These are phyloP conservation scores for Globisporangium abappressorium DNA, from an alignment of 352 stramenopile species.

Conservation along the genomic window DNA sequence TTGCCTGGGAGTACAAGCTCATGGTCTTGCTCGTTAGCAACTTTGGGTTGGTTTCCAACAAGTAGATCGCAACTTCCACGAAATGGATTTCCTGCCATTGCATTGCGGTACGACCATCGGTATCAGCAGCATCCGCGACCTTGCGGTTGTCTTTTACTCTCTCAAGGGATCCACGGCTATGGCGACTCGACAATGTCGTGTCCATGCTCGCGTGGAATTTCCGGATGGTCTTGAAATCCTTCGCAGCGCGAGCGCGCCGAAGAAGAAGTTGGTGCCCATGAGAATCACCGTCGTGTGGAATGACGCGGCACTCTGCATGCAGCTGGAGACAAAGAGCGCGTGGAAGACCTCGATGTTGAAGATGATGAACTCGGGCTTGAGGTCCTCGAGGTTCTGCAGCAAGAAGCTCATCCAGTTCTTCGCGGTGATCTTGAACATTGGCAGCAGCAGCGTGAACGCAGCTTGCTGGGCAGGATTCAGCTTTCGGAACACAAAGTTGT, in stretches of 20 bases:
- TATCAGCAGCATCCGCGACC: no score
- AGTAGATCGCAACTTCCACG: neutral
- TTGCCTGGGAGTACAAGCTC: neutral
- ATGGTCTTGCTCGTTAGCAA: neutral
- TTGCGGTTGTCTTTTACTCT: no score
- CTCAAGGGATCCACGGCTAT: neutral
- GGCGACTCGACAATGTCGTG: neutral
- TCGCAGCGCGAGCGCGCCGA: conserved; percentile 24
- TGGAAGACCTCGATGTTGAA: conserved; percentile 61
- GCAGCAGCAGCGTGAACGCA: conserved; percentile 25
- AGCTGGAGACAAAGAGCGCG: conserved; percentile 38
- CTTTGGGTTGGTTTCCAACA: neutral
- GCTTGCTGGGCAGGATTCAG: conserved; percentile 11
- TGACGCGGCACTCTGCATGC: conserved; percentile 33
- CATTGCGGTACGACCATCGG: neutral
- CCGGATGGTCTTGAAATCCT: neutral
- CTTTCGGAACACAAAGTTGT: conserved; percentile 29
- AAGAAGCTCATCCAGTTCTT: neutral
- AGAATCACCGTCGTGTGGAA: conserved; percentile 25
- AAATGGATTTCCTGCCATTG: neutral
- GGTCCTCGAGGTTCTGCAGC: conserved; percentile 18
- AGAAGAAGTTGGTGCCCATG: conserved; percentile 29
- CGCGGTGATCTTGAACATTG: conserved; percentile 24
- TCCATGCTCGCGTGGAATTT: neutral
- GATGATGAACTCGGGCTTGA: conserved; percentile 41